Conservation (phyloP, 2,329 filamentous ascomycete genomes). For the Phyllosticta citribraziliensis region DNA sequence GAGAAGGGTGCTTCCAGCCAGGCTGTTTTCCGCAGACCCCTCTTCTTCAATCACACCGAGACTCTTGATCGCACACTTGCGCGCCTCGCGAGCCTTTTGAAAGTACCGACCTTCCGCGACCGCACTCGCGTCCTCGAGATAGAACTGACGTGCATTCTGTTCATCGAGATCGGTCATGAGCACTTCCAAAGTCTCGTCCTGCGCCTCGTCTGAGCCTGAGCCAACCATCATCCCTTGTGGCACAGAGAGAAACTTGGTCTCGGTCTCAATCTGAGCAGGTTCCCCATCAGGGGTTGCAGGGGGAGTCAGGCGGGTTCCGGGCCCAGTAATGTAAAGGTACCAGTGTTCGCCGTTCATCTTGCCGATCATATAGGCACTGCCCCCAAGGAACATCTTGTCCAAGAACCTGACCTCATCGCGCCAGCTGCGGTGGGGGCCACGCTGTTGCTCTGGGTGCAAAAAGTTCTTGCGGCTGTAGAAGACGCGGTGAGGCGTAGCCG, state of each 20-base stretch:
- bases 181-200: constrained; percentile 67
- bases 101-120: constrained; percentile 75
- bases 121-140: constrained; percentile 73
- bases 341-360: constrained; percentile 99
- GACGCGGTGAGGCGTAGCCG: constrained; percentile 84
- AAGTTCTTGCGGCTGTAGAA: constrained; percentile 99
- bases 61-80: constrained; percentile 49
- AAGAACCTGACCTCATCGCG: constrained; percentile 88
- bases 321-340: constrained; percentile 95
- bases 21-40: constrained; percentile 28
- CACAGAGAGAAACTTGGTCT: constrained; percentile 50
- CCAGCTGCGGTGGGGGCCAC: constrained; percentile 93
- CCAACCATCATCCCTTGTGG: constrained; percentile 45
- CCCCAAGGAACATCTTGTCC: constrained; percentile 81
- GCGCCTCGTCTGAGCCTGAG: constrained; percentile 36
- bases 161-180: constrained; percentile 61
- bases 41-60: constrained; percentile 51
- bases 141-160: constrained; percentile 58
- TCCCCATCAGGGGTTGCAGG: constrained; percentile 60
- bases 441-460: constrained; percentile 87
- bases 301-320: constrained; percentile 68
- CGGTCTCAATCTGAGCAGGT: constrained; percentile 35
- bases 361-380: constrained; percentile 98
- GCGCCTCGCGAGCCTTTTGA: constrained; percentile 55
- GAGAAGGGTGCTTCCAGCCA: constrained; percentile 25